Base-by-base conservation (phyloP, 805 yeast genomes). In the Sugiyamaella boreocaroliniensis region DNA sequence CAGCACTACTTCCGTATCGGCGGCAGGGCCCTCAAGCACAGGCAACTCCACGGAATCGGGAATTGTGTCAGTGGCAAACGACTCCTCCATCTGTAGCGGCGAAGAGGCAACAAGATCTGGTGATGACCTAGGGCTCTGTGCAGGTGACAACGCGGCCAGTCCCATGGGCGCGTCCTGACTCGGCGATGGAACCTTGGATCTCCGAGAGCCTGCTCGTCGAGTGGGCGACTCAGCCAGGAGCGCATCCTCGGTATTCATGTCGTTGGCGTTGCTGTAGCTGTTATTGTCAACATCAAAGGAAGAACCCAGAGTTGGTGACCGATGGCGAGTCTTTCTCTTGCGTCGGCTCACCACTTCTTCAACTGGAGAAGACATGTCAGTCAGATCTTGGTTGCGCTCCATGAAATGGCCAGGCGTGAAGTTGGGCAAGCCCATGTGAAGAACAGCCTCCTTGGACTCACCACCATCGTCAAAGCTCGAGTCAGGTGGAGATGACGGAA, bases 271-370 rank as follows among this genome's bases (percentile, higher is more conserved):
- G 26, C 6, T 22, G 26, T 22, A 22, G 3, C 6, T 9, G 8
- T 32, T 4, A 10, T 10, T 4, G n/a, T 29, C 32, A 29, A 32
- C 12, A 3, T 14, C n/a, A 32, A 32, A 14, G 37, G 37, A 32
- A 10, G 37, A 32, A 14, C 37, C 37, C 4, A 14, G 37, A 10
- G 37, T 32, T 14, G 37, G 37, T 14, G 37, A 32, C n/a, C 11
- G 37, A 4, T 32, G 37, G n/a, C n/a, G 37, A 14, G 37, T 32
- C 11, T 9, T 32, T 10, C 37, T 4, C n/a, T 9, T 32, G 26
- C 46, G 46, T 14, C 46, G 46, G 26, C 16, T 19, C 32, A 43
- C 16, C 12, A 43, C 46, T 14, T 43, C 46, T 43, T 43, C 32
- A 22, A 43, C 46, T 4, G 46, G 46, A 5, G 46, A 43, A 10